Evolutionary conservation across 1,139 yeast species (phyloP).

Genomic region (Blastobotrys malaysiensis): DNA sequence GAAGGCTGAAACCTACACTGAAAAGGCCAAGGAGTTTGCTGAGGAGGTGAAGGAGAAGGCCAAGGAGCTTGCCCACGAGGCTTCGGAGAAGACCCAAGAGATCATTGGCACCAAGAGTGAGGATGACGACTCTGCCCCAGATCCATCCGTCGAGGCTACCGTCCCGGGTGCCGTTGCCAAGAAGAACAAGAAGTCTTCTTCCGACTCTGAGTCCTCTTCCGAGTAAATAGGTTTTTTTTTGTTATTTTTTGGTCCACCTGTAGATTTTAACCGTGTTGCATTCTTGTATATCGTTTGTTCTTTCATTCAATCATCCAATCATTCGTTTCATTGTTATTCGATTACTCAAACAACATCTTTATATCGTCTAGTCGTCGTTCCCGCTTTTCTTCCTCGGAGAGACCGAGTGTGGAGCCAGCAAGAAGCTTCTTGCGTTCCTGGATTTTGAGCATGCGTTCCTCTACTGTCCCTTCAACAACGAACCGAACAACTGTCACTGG

Average conservation of each 20-base stretch:
- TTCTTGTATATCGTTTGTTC: background rate
- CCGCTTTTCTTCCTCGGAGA: slow-evolving; percentile 69
- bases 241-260: no score
- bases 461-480: slow-evolving; percentile 80
- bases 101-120: background rate
- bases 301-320: background rate
- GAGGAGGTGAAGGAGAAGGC: slow-evolving; percentile 3
- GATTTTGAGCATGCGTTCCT: slow-evolving; percentile 79
- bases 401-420: slow-evolving; percentile 73
- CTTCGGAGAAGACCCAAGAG: background rate
- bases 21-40: slow-evolving; percentile 5
- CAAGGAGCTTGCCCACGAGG: background rate
- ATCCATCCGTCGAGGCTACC: slow-evolving; percentile 7
- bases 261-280: background rate
- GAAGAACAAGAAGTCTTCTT: background rate
- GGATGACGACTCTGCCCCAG: slow-evolving; percentile 5
- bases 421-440: slow-evolving; percentile 82
- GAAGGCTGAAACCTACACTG: slow-evolving; percentile 6
- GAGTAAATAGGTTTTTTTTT: background rate
- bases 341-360: slow-evolving; percentile 58
- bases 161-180: slow-evolving; percentile 2
- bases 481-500: slow-evolving; percentile 74
- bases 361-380: slow-evolving; percentile 77
- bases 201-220: slow-evolving; percentile 1
- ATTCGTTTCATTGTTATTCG: background rate